phyloP scores from a whole-genome alignment of 176 grass and related monocot species.

The Puya raimondii region DNA sequence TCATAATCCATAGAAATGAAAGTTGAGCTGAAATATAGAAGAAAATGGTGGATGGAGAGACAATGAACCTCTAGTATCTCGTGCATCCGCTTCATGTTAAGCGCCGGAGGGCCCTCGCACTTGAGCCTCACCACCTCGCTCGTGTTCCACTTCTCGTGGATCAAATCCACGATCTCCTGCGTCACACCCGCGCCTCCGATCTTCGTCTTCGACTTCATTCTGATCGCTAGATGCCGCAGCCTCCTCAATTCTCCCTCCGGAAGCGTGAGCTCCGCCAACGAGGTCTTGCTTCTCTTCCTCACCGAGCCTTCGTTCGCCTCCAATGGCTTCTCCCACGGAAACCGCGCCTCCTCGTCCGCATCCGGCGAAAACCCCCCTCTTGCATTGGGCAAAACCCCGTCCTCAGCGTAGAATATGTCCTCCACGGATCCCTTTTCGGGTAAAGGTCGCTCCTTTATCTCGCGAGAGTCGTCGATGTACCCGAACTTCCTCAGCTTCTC shows the following conservation, averaged over 20 bases:
- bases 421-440: constrained; percentile 68
- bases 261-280: constrained; percentile 79
- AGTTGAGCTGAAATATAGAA: background rate
- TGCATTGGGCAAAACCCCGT: constrained; percentile 63
- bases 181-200: constrained; percentile 73
- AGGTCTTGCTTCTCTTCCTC: constrained; percentile 34
- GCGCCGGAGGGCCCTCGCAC: constrained; percentile 60
- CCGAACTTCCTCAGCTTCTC: constrained; percentile 60
- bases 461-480: constrained; percentile 35
- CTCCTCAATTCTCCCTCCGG: constrained; percentile 67
- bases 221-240: constrained; percentile 64
- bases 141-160: constrained; percentile 78
- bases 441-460: constrained; percentile 20
- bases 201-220: constrained; percentile 68
- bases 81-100: constrained; percentile 91
- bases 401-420: constrained; percentile 72
- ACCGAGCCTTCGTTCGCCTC: constrained; percentile 11
- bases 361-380: constrained; percentile 42
- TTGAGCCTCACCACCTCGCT: constrained; percentile 86
- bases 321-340: constrained; percentile 71
- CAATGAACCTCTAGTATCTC: constrained; percentile 72
- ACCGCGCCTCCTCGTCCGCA: constrained; percentile 46
- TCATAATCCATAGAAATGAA: background rate
- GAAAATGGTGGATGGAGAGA: background rate
- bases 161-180: constrained; percentile 56